Evolutionary conservation across 306 rosid genomes (phyloP).

Genomic region (Prinsepia uniflora): DNA sequence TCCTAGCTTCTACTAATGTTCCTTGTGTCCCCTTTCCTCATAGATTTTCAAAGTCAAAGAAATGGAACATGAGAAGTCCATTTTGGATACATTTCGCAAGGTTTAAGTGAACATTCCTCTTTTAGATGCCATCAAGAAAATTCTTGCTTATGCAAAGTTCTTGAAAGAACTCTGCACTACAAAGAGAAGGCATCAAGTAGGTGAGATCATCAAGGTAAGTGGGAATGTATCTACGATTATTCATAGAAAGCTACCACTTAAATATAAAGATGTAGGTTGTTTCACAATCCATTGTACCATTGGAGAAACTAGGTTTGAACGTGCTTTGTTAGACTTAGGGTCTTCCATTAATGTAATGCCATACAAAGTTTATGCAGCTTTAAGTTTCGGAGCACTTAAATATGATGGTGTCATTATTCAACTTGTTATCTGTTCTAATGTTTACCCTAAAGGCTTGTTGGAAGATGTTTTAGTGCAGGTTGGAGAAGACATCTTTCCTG

Average conservation of each 20-base stretch:
- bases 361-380: background rate
- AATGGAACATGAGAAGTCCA: background rate
- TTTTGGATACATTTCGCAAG: background rate
- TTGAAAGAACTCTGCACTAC: background rate
- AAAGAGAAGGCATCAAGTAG: background rate
- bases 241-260: background rate
- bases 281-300: background rate
- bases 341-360: background rate
- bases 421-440: background rate
- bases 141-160: background rate
- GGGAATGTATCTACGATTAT: background rate
- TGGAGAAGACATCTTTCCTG: background rate
- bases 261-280: background rate
- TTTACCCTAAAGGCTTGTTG: background rate
- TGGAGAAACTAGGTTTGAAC: background rate
- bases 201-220: background rate
- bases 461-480: background rate
- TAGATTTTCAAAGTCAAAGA: background rate
- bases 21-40: background rate
- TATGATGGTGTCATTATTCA: background rate
- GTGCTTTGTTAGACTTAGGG: background rate
- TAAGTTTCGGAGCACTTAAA: background rate
- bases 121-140: background rate
- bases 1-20: background rate
- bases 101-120: background rate